Percentiles rank a stretch among this genome's conserved stretches.
Evolutionary conservation across 331 rosid genomes (phyloP).

Genomic region (Stylosanthes scabra): DNA sequence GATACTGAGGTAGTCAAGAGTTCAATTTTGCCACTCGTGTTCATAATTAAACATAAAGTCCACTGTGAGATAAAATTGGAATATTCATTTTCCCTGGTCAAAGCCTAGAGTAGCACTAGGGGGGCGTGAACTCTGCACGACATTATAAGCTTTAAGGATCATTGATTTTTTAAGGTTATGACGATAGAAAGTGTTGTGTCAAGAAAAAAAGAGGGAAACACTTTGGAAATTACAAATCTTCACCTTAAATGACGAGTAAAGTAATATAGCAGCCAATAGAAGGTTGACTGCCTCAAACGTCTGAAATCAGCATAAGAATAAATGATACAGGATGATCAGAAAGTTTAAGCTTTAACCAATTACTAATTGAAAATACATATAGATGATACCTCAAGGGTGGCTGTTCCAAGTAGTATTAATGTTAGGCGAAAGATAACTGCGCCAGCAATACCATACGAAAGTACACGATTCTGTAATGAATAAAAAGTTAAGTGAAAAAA

Average conservation of each 20-base stretch:
- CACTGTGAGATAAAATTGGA: constrained; percentile 23
- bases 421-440: constrained; percentile 81
- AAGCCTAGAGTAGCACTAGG: constrained; percentile 2
- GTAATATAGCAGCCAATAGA: constrained; percentile 78
- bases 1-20: constrained; percentile 12
- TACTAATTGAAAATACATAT: constrained; percentile 4
- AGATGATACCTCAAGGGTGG: constrained; percentile 77
- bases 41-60: constrained; percentile 24
- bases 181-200: constrained; percentile 1
- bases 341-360: constrained; percentile 33
- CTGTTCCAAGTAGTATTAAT: constrained; percentile 82
- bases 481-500: constrained; percentile 36
- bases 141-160: constrained; percentile 18
- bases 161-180: constrained; percentile 25
- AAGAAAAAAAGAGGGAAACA: constrained; percentile 29
- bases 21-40: constrained; percentile 10
- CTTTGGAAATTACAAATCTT: constrained; percentile 34
- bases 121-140: background rate
- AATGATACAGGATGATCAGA: constrained; percentile 29
- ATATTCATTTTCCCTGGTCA: background rate
- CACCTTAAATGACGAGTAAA: constrained; percentile 90
- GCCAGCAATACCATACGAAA: constrained; percentile 92
- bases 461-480: constrained; percentile 78
- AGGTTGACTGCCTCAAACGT: constrained; percentile 91
- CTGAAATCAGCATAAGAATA: constrained; percentile 49